These are phyloP conservation scores for Arthrobotrys iridis DNA, from an alignment of 2,329 filamentous ascomycete species.

Conservation along the genomic window DNA sequence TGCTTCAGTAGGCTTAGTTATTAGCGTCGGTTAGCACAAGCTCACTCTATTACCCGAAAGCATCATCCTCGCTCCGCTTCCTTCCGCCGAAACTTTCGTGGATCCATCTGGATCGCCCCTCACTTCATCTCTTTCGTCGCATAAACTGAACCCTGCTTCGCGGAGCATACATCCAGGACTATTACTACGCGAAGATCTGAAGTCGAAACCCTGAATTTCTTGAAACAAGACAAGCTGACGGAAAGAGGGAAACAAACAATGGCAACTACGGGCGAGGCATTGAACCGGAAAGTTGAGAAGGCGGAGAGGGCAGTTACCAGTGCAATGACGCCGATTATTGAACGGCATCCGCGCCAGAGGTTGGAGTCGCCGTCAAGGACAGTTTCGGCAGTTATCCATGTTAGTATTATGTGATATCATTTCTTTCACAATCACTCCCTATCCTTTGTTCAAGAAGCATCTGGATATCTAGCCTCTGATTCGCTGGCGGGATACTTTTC, in stretches of 20 bases:
- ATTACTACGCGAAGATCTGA: conserved; percentile 37
- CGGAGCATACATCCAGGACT: conserved; percentile 42
- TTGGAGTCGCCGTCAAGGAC: conserved; percentile 73
- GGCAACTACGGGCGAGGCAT: conserved; percentile 11
- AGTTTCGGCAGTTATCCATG: conserved; percentile 72
- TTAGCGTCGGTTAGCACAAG: conserved; percentile 14
- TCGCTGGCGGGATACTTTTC: conserved; percentile 14
- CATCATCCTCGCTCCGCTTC: conserved; percentile 34
- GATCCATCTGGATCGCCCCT: conserved; percentile 6
- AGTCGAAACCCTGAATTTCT: conserved; percentile 9
- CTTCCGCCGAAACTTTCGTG: conserved; percentile 29
- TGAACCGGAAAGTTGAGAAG: conserved; percentile 5
- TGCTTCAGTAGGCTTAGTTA: conserved; percentile 15
- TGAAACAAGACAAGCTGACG: conserved; percentile 28
- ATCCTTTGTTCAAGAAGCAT: neutral
- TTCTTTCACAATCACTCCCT: neutral
- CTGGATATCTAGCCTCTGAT: neutral
- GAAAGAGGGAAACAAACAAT: conserved; percentile 1
- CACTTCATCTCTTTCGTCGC: conserved; percentile 17
- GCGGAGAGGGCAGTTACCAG: conserved; percentile 18
- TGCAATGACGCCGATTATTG: conserved; percentile 22
- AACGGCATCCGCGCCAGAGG: conserved; percentile 71
- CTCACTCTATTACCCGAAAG: conserved; percentile 37
- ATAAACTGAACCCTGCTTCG: conserved; percentile 21
- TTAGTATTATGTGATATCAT: conserved; percentile 56